Conservation (phyloP, 1,284 basidiomycete species). For the Trametes polyzona region DNA sequence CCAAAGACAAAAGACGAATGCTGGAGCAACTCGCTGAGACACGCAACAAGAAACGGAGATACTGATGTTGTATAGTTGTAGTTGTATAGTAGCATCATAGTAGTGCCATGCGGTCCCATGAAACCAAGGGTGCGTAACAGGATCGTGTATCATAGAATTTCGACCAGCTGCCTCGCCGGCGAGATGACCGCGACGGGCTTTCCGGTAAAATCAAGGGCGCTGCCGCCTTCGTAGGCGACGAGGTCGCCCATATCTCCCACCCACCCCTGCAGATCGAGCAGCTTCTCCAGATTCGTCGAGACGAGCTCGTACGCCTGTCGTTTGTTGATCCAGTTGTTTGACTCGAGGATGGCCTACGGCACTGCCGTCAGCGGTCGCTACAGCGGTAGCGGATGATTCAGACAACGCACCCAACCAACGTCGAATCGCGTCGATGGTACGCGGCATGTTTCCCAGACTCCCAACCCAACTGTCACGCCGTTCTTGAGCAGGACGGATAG, state of each 20-base stretch:
- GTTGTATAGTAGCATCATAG: background rate
- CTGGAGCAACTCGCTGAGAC: conserved; percentile 40
- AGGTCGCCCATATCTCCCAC: conserved; percentile 43
- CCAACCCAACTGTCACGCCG: conserved; percentile 59
- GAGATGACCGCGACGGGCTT: conserved; percentile 46
- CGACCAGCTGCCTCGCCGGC: conserved; percentile 37
- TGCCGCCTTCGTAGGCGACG: conserved; percentile 55
- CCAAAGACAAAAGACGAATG: conserved; percentile 41
- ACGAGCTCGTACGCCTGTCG: conserved; percentile 50
- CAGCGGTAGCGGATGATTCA: background rate
- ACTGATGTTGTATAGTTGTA: background rate
- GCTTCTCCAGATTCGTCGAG: conserved; percentile 52
- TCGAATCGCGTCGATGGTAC: conserved; percentile 58
- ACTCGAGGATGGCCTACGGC: conserved; percentile 40
- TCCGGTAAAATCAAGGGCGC: conserved; percentile 45
- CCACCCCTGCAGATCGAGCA: conserved; percentile 47
- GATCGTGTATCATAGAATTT: conserved; percentile 33
- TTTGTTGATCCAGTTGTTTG: conserved; percentile 45
- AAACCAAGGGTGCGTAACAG: too few species aligned
- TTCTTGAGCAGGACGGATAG: conserved; percentile 49
- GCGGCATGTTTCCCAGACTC: conserved; percentile 51
- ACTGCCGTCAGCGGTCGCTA: background rate
- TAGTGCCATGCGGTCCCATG: too few species aligned
- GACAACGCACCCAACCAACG: conserved; percentile 48
- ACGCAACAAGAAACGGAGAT: conserved; percentile 20